Evolutionary conservation across 2,329 filamentous ascomycete species (phyloP), one percentile per base, ranked within the genome.

Genomic region (Fusarium sp.): DNA sequence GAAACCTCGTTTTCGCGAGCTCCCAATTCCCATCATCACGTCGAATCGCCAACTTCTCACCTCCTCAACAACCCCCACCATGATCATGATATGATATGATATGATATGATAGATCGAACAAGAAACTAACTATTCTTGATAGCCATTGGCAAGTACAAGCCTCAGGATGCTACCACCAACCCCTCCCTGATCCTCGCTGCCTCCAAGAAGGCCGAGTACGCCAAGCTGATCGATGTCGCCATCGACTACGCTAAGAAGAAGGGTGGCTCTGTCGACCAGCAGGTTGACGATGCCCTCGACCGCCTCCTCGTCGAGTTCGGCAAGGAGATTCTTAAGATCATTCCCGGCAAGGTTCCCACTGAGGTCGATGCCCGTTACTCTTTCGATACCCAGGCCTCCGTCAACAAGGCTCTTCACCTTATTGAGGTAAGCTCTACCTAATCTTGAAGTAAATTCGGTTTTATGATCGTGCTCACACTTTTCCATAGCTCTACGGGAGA

Each of bases 111-210:
- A 60, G n/a, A 64, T 30, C 61, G 58, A 25, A 52, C 45, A 43
- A 54, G 27, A 76, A 72, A 72, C 80, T 82, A 20, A 82, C 77
- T 23, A 59, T 25, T 48, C 16, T n/a, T 16, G 68, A 84, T 87
- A 92, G 95, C 95, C 86, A 99, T 99, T 85, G 95, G 90, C 89
- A 98, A 98, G 90, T 99, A 99, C 92, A 97, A 98, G 92, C 97
- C 97, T 77, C 95, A 99, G 90, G 97, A 99, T 94, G 97, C 97
- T 83, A 99, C 97, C 85, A 99, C 97, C 89, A 99, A 99, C 92
- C 97, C 97, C 71, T 98, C 97, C 75, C 91, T 99, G 84, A 98
- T 99, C 87, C 93, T 99, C 84, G 96, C 95, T 79, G 97, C 97
- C 76, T 95, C 97, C 84, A 98, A 99, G 91, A 98, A 98, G 92